Evolutionary conservation across 768 basidiomycete species (phyloP).

Genomic region (Suillus paluster): DNA sequence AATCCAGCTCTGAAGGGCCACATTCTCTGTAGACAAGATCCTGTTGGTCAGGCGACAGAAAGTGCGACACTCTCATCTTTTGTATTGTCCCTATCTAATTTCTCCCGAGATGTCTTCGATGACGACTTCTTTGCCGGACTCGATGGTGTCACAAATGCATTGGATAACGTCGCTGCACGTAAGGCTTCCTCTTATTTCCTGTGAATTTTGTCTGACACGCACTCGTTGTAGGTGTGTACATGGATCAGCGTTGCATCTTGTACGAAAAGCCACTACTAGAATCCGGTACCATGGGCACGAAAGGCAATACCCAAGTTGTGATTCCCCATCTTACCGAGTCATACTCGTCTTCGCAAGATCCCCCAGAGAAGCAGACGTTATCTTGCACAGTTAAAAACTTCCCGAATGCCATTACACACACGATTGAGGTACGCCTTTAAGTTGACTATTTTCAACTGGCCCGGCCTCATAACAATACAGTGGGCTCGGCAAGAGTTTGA

Average conservation of each 20-base stretch:
- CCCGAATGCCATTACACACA: conserved; percentile 97
- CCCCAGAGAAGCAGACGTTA: conserved; percentile 96
- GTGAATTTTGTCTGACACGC: conserved; percentile 11
- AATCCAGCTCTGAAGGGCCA: conserved; percentile 89
- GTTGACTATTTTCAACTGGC: neutral
- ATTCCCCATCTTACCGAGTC: conserved; percentile 95
- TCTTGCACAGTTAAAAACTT: conserved; percentile 99
- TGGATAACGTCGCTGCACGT: conserved; percentile 98
- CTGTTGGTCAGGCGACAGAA: conserved; percentile 92
- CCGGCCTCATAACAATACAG: conserved; percentile 42
- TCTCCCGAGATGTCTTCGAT: conserved; percentile 73
- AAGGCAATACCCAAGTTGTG: conserved; percentile 96
- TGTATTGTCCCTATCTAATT: conserved; percentile 11
- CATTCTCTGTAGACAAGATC: conserved; percentile 87
- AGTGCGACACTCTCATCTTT: conserved; percentile 53
- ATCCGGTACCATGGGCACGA: conserved; percentile 97
- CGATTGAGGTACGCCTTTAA: conserved; percentile 75
- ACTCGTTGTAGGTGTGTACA: conserved; percentile 76
- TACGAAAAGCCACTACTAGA: conserved; percentile 95
- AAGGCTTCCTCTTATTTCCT: conserved; percentile 34
- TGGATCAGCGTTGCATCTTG: conserved; percentile 98
- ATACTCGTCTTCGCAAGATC: conserved; percentile 97
- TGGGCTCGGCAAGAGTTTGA: conserved; percentile 97
- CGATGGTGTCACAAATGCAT: conserved; percentile 95
- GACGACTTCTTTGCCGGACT: conserved; percentile 86